Conservation (phyloP, 805 yeast species). For the Saccharomycopsis babjevae region DNA sequence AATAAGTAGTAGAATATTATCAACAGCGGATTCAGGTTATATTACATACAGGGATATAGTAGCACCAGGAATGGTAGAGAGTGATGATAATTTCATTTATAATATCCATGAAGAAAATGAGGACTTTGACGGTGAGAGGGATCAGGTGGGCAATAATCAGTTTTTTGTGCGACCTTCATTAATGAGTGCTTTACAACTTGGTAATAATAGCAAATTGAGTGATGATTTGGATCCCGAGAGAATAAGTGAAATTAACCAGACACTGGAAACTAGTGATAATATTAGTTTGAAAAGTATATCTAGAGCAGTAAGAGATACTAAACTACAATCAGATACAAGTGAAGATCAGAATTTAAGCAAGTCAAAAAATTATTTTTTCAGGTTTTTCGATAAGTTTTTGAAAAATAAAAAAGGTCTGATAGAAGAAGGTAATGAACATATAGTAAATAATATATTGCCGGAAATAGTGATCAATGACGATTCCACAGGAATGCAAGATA, state of each 20-base stretch:
- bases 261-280: neutral
- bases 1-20: constrained; percentile 1
- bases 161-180: constrained; percentile 27
- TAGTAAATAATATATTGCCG: too few species aligned
- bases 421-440: neutral
- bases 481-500: neutral
- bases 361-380: neutral
- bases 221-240: neutral
- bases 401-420: neutral
- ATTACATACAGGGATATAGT: constrained; percentile 5
- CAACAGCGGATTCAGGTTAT: constrained; percentile 1
- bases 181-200: constrained; percentile 30
- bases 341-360: neutral
- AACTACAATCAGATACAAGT: neutral
- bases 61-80: neutral
- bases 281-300: neutral
- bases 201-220: constrained; percentile 8
- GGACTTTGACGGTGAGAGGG: neutral
- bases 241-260: neutral
- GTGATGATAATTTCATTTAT: constrained; percentile 1
- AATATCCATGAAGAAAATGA: constrained; percentile 8
- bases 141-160: neutral
- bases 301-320: neutral
- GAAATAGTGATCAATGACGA: neutral
- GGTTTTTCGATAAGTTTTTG: neutral